These are phyloP conservation scores for Cylindrotheca closterium DNA, from an alignment of 108 stramenopile species.

Conservation along the genomic window DNA sequence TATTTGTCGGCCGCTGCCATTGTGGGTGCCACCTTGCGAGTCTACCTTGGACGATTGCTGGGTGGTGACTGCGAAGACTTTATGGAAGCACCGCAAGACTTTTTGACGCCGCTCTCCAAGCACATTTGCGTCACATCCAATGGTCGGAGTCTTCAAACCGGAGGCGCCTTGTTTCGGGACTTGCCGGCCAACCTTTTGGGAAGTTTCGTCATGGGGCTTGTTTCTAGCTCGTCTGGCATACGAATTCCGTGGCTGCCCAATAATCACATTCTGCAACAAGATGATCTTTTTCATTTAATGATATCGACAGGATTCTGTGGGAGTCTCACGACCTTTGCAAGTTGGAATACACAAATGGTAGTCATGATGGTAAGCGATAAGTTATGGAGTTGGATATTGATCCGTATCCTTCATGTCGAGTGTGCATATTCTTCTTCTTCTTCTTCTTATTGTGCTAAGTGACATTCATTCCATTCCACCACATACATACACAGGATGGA, in stretches of 20 bases:
- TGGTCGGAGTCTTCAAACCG: constrained; percentile 59
- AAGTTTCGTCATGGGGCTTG: constrained; percentile 58
- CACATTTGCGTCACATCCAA: constrained; percentile 62
- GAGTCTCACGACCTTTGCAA: constrained; percentile 71
- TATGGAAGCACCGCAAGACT: constrained; percentile 32
- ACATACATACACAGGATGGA: constrained; percentile 35
- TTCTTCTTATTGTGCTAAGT: neutral
- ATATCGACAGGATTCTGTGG: constrained; percentile 71
- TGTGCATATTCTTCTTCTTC: neutral
- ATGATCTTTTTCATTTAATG: constrained; percentile 48
- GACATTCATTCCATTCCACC: too few relatives aligned
- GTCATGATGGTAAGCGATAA: constrained; percentile 58
- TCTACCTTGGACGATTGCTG: constrained; percentile 59
- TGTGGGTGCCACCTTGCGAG: constrained; percentile 42
- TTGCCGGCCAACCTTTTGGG: constrained; percentile 71
- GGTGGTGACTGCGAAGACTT: constrained; percentile 62
- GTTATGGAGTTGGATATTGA: too few relatives aligned
- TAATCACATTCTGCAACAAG: constrained; percentile 60
- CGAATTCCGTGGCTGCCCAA: constrained; percentile 58
- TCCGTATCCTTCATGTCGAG: neutral
- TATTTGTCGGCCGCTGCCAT: constrained; percentile 57
- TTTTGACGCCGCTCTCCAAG: constrained; percentile 42
- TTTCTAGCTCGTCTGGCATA: constrained; percentile 24
- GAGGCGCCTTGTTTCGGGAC: constrained; percentile 71
- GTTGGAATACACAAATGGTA: constrained; percentile 87